Base-by-base conservation (phyloP, 768 basidiomycete species). In the Leccinum arenicola region DNA sequence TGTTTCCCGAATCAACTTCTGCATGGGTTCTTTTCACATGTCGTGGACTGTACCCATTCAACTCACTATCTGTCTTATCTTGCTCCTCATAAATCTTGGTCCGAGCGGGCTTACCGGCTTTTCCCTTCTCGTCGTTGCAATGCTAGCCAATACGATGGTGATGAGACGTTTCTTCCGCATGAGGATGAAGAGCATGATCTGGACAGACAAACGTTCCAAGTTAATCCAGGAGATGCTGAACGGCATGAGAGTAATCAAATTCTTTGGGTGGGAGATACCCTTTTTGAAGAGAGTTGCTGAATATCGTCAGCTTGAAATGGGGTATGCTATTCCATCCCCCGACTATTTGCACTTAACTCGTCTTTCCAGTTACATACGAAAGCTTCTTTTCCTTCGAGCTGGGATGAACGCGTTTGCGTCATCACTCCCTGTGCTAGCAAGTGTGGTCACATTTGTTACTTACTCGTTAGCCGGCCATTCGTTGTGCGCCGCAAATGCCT, bases 1-100 rank as follows among this genome's bases (percentile, higher is more conserved):
- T 69, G 86, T 95, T 21, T 93, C 90, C 29, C 84, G 95, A 21
- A 91, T 98, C 68, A 94, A 98, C 69, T 97, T 94, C 65, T 89
- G 88, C 66, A 80, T 84, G 65, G 79, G 86, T 19, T 90, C 87
- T 75, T 89, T 92, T 72, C 90, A 92, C 64, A 87, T 93, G 38
- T 40, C 38, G 1, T 40, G 38, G 38, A n/a, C 38, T 40, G 5
- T 17, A 12, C 38, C 38, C 17, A 85, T 95, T 50, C 90, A 93
- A 69, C 81, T 95, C 75, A 69, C 77, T 17, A 84, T 95, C 51
- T 93, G 91, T 70, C 79, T 95, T 5, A 73, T 85, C 51, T 80
- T 95, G 23, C 81, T 96, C 2, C 67, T 93, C 52, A 64, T 86
- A 65, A 88, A 92, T 64, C 73, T 96, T 47, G 91, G 93, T 8